Conservation (phyloP, 768 basidiomycete genomes). For the Mycena galericulata region DNA sequence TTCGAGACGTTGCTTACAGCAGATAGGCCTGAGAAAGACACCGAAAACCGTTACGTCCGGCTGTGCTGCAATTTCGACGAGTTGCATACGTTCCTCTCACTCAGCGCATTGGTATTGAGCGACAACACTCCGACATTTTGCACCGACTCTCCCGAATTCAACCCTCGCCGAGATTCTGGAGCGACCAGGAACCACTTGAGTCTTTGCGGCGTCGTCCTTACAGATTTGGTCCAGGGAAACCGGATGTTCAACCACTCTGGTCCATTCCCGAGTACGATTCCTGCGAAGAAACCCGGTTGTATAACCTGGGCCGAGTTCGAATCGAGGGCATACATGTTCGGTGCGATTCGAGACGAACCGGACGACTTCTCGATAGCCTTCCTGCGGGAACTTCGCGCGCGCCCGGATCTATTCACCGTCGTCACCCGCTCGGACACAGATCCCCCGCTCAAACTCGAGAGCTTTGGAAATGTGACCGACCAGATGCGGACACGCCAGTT, state of each 20-base stretch:
- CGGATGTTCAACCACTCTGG: neutral
- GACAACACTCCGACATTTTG: slow-evolving; percentile 36
- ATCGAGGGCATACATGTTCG: slow-evolving; percentile 43
- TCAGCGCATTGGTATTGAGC: slow-evolving; percentile 10
- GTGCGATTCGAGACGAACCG: slow-evolving; percentile 43
- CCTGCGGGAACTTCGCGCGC: slow-evolving; percentile 42
- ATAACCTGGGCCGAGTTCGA: slow-evolving; percentile 42
- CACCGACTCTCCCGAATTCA: slow-evolving; percentile 36
- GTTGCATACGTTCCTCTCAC: slow-evolving; percentile 16
- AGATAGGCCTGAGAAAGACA: neutral
- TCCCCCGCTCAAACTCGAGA: slow-evolving; percentile 37
- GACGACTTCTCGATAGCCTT: slow-evolving; percentile 43
- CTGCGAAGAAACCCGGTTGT: slow-evolving; percentile 29
- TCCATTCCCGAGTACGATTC: slow-evolving; percentile 16
- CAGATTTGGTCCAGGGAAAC: neutral
- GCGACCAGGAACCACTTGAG: slow-evolving; percentile 1
- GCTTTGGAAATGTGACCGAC: slow-evolving; percentile 40
- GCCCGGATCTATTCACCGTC: slow-evolving; percentile 47
- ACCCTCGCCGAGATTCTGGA: neutral
- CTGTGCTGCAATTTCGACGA: slow-evolving; percentile 24
- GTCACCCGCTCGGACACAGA: slow-evolving; percentile 44
- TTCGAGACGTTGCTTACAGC: slow-evolving; percentile 22
- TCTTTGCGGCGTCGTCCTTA: slow-evolving; percentile 1
- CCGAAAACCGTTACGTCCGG: slow-evolving; percentile 23
- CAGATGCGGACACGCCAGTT: slow-evolving; percentile 32